phyloP scores from a whole-genome alignment of 2,329 filamentous ascomycete genomes.

The Fusarium floridanum region DNA sequence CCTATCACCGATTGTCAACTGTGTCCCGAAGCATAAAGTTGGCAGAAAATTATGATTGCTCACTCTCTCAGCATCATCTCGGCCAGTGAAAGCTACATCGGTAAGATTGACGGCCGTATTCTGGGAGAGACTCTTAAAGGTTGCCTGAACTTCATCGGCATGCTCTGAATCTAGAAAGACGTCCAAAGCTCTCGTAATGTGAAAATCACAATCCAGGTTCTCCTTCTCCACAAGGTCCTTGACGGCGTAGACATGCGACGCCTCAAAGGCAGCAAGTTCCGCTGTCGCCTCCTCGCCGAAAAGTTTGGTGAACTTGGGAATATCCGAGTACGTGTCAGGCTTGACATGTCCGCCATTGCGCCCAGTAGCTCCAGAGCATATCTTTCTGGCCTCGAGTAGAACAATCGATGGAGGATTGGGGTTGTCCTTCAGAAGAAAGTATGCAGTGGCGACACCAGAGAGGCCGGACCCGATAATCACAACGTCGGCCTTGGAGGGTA shows the following conservation, averaged over 20 bases:
- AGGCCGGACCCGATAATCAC: conserved; percentile 53
- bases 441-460: conserved; percentile 56
- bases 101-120: neutral
- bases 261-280: conserved; percentile 40
- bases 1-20: neutral
- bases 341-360: conserved; percentile 50
- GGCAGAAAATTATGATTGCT: neutral
- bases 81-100: conserved; percentile 14
- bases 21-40: neutral
- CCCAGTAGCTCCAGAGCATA: conserved; percentile 53
- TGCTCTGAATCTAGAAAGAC: conserved; percentile 48
- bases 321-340: conserved; percentile 35
- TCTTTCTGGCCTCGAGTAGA: conserved; percentile 51
- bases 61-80: conserved; percentile 24
- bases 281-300: conserved; percentile 37
- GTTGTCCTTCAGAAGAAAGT: conserved; percentile 51
- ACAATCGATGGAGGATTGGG: conserved; percentile 37
- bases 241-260: conserved; percentile 43
- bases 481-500: conserved; percentile 58
- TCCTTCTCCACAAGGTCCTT: conserved; percentile 52
- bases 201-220: conserved; percentile 30
- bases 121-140: conserved; percentile 9
- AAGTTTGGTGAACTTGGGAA: conserved; percentile 29
- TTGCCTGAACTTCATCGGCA: conserved; percentile 18
- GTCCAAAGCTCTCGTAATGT: conserved; percentile 52